Conservation (phyloP, 805 yeast species). For the Saccharomycopsis sp. region DNA sequence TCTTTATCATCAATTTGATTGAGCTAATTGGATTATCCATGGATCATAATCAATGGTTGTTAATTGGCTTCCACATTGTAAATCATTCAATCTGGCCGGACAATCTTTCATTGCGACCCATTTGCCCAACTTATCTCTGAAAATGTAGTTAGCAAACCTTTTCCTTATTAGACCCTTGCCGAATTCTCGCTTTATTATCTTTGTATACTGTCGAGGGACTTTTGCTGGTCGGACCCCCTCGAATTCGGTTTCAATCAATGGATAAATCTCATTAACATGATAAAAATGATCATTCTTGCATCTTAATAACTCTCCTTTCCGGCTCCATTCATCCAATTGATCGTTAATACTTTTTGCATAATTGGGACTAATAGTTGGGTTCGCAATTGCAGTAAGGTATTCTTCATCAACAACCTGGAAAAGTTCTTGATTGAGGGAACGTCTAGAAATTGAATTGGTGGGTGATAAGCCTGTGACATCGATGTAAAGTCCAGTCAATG, state of each 20-base stretch:
- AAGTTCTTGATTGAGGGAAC: too few relatives aligned
- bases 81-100: background rate
- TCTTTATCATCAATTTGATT: background rate
- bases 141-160: constrained; percentile 5
- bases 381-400: background rate
- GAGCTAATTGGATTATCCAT: constrained; percentile 7
- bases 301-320: constrained; percentile 32
- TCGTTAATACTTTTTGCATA: too few relatives aligned
- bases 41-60: constrained; percentile 5
- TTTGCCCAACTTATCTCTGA: constrained; percentile 2
- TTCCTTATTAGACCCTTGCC: constrained; percentile 6
- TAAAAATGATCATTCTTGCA: constrained; percentile 60
- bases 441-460: too few relatives aligned
- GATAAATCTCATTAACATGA: constrained; percentile 40
- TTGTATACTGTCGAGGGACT: constrained; percentile 41
- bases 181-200: constrained; percentile 9
- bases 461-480: constrained; percentile 60
- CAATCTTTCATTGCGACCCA: constrained; percentile 16
- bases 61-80: background rate
- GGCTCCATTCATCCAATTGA: too few relatives aligned
- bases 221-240: constrained; percentile 55
- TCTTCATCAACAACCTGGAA: constrained; percentile 9
- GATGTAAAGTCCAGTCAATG: constrained; percentile 60
- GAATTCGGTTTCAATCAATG: constrained; percentile 42
- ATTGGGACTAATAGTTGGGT: background rate